phyloP scores from a whole-genome alignment of 2,329 filamentous ascomycete species.

The Penicillium freii region DNA sequence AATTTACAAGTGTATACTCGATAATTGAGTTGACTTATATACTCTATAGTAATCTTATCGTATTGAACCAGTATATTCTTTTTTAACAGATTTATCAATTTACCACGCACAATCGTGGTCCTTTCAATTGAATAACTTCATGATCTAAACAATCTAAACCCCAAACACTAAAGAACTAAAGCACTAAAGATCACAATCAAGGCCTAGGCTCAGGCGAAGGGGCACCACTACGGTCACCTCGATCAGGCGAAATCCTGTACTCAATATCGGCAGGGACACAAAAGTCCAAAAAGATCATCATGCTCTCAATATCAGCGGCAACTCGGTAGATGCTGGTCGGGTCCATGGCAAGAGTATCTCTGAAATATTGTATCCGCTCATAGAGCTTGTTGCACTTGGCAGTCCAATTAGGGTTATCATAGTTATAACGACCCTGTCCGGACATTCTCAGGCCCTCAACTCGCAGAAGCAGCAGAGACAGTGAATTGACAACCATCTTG shows the following conservation, averaged over 20 bases:
- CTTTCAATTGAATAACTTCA: background rate
- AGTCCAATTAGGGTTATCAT: background rate
- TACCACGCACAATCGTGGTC: background rate
- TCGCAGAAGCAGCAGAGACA: background rate
- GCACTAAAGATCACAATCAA: background rate
- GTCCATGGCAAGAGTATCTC: background rate
- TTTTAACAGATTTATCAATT: too few species aligned
- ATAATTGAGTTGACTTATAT: too few species aligned
- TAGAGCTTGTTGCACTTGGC: background rate
- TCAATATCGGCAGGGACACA: background rate
- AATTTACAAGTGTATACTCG: too few species aligned
- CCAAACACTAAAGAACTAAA: background rate
- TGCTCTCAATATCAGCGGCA: background rate
- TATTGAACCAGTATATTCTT: too few species aligned
- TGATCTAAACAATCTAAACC: background rate
- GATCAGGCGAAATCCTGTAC: background rate
- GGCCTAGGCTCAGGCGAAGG: constrained; percentile 4
- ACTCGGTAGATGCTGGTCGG: background rate
- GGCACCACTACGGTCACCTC: constrained; percentile 6
- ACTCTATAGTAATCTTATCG: too few species aligned
- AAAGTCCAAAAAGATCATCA: background rate
- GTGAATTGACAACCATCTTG: background rate
- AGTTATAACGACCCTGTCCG: background rate
- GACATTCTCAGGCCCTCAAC: background rate
- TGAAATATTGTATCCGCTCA: background rate